Base-by-base conservation (phyloP, 192 early-diverging fungal species). In the Backusella morwellensis region DNA sequence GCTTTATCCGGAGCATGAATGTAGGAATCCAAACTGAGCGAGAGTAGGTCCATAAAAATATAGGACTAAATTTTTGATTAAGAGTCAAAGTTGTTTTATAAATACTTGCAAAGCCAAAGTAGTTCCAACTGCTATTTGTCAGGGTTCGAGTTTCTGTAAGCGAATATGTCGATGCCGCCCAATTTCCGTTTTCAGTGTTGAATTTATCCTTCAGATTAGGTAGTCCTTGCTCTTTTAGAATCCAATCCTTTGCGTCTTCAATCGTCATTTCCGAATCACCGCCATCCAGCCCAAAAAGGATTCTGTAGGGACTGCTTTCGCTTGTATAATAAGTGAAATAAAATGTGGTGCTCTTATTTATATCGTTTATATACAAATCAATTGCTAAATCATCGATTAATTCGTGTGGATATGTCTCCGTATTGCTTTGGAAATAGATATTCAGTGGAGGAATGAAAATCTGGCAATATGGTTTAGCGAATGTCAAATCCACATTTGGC, bases 71-170 rank as follows among this genome's bases (percentile, higher is more conserved):
- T 11, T 68, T 40, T 34, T 68, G 44, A 35, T 38, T 40, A 34
- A 75, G 29, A 26, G 21, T 19, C 26, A 34, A 44, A 4, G 41
- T 75, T 41, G 32, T 44, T 19, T 70, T 52, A 66, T 34, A 68
- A 1, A 68, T 68, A 44, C 32, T 23, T 32, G 35, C 40, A 40
- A 68, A 76, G 44, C 66, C 15, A 76, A 66, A 35, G 4, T 19
- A n/a, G 50, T 70, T 76, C 75, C 75, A 76, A 41, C 67, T 66
- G 68, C 26, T 44, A 19, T 66, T 15, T 69, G 29, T 66, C 19
- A 76, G 29, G 40, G 44, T 21, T 7, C 35, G 67, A 26, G 68
- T 44, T 29, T 68, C 21, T 7, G 47, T 35, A 9, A 35, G 67
- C 36, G 66, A 68, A 21, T 14, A 76, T 19, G 3, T 11, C 21